Conservation (phyloP, 2,329 filamentous ascomycete species). For the Trichoderma aggressivum region DNA sequence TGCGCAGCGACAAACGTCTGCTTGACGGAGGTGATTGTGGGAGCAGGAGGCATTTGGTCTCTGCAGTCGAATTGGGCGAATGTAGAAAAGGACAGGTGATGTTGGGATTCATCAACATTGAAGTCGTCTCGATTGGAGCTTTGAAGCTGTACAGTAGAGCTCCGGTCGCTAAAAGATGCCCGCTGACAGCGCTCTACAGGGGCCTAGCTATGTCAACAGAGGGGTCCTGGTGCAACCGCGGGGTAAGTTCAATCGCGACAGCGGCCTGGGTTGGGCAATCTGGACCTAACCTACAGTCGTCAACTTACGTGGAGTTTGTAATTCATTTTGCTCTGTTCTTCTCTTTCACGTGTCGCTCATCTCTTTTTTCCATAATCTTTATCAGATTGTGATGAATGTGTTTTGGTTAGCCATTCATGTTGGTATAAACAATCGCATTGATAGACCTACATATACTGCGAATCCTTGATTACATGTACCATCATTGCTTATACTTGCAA, state of each 20-base stretch:
- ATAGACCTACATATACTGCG: no score
- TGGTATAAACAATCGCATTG: no score
- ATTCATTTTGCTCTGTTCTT: no score
- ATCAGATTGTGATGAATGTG: no score
- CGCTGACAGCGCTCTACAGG: background rate
- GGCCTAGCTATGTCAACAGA: background rate
- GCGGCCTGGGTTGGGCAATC: no score
- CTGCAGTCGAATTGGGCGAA: background rate
- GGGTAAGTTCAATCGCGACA: background rate
- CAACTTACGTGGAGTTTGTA: background rate
- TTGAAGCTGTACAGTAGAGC: background rate
- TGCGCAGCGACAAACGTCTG: conserved; percentile 61
- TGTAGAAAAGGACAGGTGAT: background rate
- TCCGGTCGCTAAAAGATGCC: background rate
- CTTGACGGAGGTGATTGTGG: conserved; percentile 61
- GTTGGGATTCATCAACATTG: background rate
- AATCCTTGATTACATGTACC: no score
- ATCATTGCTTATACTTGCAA: no score
- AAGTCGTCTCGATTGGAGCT: background rate
- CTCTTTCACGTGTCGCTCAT: no score
- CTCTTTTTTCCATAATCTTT: no score
- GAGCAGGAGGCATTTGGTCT: conserved; percentile 29
- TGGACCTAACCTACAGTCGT: background rate
- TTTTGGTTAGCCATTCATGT: no score
- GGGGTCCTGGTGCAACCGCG: background rate